Percentiles rank a stretch among this genome's conserved stretches.
phyloP scores from a whole-genome alignment of 139 green algal genomes.

The Closterium sp. region DNA sequence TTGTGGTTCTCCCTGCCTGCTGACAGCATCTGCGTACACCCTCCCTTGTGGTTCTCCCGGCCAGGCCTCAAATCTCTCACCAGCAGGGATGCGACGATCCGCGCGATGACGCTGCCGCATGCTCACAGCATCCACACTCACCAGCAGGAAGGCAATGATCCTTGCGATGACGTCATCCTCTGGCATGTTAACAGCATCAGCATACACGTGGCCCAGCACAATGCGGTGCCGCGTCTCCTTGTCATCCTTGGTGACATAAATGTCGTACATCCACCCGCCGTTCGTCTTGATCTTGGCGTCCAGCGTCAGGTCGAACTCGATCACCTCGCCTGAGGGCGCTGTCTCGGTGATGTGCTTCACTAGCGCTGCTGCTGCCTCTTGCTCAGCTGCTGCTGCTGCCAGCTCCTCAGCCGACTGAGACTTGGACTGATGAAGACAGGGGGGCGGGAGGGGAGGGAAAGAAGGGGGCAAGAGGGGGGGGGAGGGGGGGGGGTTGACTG shows the following conservation, averaged over 20 bases:
- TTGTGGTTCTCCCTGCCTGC: too few species aligned
- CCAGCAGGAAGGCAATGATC: conserved; percentile 19
- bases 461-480: background rate
- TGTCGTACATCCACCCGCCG: conserved; percentile 76
- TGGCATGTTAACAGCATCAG: conserved; percentile 11
- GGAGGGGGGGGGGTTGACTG: too few species aligned
- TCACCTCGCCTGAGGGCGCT: background rate
- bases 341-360: background rate
- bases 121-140: background rate
- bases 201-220: conserved; percentile 17
- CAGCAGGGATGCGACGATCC: background rate
- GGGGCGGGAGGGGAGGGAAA: too few species aligned
- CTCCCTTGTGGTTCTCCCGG: too few species aligned
- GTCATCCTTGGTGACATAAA: conserved; percentile 67
- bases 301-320: conserved; percentile 78
- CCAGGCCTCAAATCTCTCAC: background rate
- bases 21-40: too few species aligned
- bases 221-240: conserved; percentile 62
- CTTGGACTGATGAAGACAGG: conserved; percentile 16
- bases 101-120: too few species aligned
- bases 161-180: conserved; percentile 37
- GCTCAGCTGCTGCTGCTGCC: background rate
- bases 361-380: background rate
- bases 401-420: conserved; percentile 3
- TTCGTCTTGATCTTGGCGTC: conserved; percentile 65